phyloP scores from a whole-genome alignment of 2,329 filamentous ascomycete species.

The Aspergillus fischeri region DNA sequence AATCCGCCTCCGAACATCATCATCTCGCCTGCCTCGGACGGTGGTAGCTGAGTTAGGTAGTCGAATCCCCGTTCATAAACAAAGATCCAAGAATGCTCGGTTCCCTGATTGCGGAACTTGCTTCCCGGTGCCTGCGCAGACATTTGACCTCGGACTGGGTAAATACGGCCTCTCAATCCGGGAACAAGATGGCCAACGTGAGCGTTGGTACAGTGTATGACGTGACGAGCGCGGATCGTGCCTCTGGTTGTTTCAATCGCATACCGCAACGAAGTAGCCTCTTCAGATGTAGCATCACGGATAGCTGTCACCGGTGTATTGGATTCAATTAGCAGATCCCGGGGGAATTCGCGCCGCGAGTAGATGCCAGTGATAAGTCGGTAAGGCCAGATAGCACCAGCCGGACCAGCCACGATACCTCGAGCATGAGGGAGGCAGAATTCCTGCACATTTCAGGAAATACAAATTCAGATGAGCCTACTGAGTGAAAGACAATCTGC shows the following conservation, averaged over 20 bases:
- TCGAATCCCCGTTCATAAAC: constrained; percentile 48
- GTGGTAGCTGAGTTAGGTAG: constrained; percentile 49
- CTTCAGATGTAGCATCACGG: neutral
- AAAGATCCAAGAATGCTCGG: constrained; percentile 49
- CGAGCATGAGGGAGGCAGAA: constrained; percentile 19
- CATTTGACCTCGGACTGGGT: constrained; percentile 41
- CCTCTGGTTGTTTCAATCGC: constrained; percentile 46
- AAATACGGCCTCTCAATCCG: constrained; percentile 35
- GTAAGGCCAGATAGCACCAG: constrained; percentile 31
- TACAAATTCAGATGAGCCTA: neutral
- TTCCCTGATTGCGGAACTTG: constrained; percentile 27
- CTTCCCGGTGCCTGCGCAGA: constrained; percentile 35
- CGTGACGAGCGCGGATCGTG: constrained; percentile 43
- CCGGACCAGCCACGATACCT: constrained; percentile 24
- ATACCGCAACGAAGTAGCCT: constrained; percentile 26
- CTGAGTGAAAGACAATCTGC: neutral
- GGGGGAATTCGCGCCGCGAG: constrained; percentile 26
- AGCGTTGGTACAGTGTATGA: constrained; percentile 58
- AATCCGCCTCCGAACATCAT: constrained; percentile 56
- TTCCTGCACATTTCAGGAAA: constrained; percentile 11
- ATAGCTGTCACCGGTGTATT: constrained; percentile 18
- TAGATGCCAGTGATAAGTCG: constrained; percentile 24
- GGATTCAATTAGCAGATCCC: constrained; percentile 27
- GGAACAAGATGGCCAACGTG: constrained; percentile 52
- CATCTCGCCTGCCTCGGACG: constrained; percentile 29